Conservation (phyloP, 2,329 filamentous ascomycete genomes). For the Hypomyces perniciosus region DNA sequence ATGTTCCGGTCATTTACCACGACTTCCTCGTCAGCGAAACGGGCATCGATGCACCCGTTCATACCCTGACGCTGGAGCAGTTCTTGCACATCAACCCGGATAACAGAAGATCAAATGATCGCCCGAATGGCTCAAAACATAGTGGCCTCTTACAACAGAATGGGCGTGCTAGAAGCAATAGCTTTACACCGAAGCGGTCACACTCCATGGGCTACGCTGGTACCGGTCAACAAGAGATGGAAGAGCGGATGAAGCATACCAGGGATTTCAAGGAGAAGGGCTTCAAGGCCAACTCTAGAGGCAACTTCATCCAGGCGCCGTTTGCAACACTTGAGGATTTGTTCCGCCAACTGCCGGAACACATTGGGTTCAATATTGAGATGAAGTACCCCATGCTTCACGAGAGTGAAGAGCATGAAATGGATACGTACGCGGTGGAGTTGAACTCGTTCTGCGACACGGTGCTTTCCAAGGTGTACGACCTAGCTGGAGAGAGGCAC, state of each 20-base stretch:
- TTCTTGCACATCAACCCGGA: slow-evolving; percentile 79
- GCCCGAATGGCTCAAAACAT: slow-evolving; percentile 13
- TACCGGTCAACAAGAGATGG: slow-evolving; percentile 36
- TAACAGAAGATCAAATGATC: slow-evolving; percentile 25
- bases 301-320: slow-evolving; percentile 89
- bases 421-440: slow-evolving; percentile 94
- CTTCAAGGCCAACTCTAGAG: slow-evolving; percentile 91
- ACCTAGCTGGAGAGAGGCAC: slow-evolving; percentile 73
- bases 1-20: slow-evolving; percentile 96
- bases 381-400: slow-evolving; percentile 99
- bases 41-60: slow-evolving; percentile 92
- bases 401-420: slow-evolving; percentile 90
- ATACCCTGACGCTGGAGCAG: slow-evolving; percentile 90
- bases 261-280: slow-evolving; percentile 91
- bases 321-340: slow-evolving; percentile 94
- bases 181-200: slow-evolving; percentile 42
- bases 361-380: slow-evolving; percentile 95
- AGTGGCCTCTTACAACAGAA: neutral
- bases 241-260: slow-evolving; percentile 95
- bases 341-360: slow-evolving; percentile 74
- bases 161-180: slow-evolving; percentile 30
- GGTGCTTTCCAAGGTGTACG: slow-evolving; percentile 83
- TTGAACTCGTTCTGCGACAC: slow-evolving; percentile 96
- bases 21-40: slow-evolving; percentile 98
- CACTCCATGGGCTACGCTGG: slow-evolving; percentile 50